A percentile compares a stretch with the other conserved stretches of the same genome.
Conservation (phyloP, 1,284 basidiomycete species). For the Sphaerobolus stellatus region DNA sequence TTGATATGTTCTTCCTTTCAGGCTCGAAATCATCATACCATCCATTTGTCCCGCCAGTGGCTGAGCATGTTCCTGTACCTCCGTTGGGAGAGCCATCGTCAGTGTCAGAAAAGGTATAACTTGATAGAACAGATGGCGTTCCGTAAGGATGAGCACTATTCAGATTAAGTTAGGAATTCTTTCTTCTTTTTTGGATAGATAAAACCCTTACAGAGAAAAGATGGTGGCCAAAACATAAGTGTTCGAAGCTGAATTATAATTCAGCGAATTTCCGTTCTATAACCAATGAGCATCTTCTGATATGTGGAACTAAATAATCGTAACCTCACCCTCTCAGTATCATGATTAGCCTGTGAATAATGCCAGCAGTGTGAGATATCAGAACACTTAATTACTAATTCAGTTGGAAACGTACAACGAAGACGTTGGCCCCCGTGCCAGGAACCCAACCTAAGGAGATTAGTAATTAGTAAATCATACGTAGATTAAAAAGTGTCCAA, state of each 20-base stretch:
- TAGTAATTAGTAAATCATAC: neutral
- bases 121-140: slow-evolving; percentile 61
- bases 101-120: slow-evolving; percentile 49
- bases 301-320: neutral
- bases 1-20: slow-evolving; percentile 5
- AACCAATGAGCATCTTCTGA: neutral
- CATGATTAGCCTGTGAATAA: slow-evolving; percentile 50
- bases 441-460: slow-evolving; percentile 52
- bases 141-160: slow-evolving; percentile 59
- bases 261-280: slow-evolving; percentile 55
- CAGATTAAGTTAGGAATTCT: neutral
- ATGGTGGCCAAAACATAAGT: slow-evolving; percentile 59
- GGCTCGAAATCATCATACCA: slow-evolving; percentile 15
- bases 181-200: neutral
- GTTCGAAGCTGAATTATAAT: slow-evolving; percentile 61
- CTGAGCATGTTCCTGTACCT: slow-evolving; percentile 34
- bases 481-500: too few species aligned
- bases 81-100: slow-evolving; percentile 59
- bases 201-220: slow-evolving; percentile 58
- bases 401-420: slow-evolving; percentile 47
- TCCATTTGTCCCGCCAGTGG: slow-evolving; percentile 18
- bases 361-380: neutral
- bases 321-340: slow-evolving; percentile 58
- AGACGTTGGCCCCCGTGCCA: slow-evolving; percentile 57
- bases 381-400: too few species aligned